Percentiles rank a stretch among this genome's conserved stretches.
Evolutionary conservation across 2,329 filamentous ascomycete genomes (phyloP).

Genomic region (Pseudomassariella vexata): DNA sequence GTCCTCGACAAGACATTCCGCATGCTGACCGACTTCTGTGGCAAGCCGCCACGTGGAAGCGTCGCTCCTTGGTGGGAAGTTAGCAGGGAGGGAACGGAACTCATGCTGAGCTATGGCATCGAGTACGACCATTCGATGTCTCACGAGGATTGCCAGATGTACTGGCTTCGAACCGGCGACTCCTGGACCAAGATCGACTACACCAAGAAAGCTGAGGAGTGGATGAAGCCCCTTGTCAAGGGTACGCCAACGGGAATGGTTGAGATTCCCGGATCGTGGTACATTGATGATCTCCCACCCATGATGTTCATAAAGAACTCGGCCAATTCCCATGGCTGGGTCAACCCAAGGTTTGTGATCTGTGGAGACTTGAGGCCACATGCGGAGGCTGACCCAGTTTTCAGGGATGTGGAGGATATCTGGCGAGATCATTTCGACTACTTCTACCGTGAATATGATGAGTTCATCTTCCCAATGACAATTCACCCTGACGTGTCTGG

Average conservation of each 20-base stretch:
- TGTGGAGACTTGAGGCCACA: no score
- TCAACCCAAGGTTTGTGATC: constrained; percentile 35
- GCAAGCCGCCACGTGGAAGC: constrained; percentile 65
- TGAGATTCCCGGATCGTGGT: constrained; percentile 62
- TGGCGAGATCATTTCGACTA: constrained; percentile 66
- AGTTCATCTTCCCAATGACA: constrained; percentile 72
- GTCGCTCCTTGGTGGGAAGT: constrained; percentile 74
- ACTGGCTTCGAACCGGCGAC: constrained; percentile 59
- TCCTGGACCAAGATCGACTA: constrained; percentile 66
- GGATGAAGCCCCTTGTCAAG: constrained; percentile 60
- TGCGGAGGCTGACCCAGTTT: constrained; percentile 16
- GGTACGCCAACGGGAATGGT: constrained; percentile 58
- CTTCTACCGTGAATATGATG: constrained; percentile 71
- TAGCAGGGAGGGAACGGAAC: constrained; percentile 59
- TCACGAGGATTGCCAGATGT: constrained; percentile 59
- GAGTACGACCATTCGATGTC: constrained; percentile 66
- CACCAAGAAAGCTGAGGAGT: constrained; percentile 51
- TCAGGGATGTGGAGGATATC: constrained; percentile 55
- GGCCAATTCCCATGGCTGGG: constrained; percentile 59
- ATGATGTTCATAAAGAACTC: constrained; percentile 70
- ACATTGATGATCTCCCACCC: constrained; percentile 60
- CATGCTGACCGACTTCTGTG: constrained; percentile 64
- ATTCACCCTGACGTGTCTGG: constrained; percentile 71
- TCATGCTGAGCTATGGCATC: constrained; percentile 61
- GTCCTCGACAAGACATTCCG: constrained; percentile 70